A percentile compares a stretch with the other conserved stretches of the same genome.
Conservation (phyloP, 495 filamentous ascomycete species). For the Melanomma pulvis-pyrius region DNA sequence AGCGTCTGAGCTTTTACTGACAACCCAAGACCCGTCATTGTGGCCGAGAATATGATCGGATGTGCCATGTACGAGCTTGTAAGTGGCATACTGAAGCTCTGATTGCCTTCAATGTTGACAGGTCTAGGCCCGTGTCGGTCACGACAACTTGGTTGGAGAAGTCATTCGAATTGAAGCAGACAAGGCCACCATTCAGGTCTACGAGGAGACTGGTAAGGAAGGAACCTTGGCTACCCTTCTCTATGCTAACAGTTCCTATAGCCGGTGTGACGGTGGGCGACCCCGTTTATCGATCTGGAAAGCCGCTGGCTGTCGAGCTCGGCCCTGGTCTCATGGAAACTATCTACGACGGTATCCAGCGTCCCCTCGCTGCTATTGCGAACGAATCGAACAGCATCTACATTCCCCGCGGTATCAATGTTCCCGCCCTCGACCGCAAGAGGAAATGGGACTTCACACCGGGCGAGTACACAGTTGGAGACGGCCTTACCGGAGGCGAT, state of each 20-base stretch:
- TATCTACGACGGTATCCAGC: constrained; percentile 99
- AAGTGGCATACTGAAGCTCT: constrained; percentile 35
- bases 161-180: constrained; percentile 97
- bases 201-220: constrained; percentile 88
- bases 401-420: constrained; percentile 92
- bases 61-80: constrained; percentile 99
- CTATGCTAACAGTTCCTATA: constrained; percentile 40
- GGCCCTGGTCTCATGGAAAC: constrained; percentile 98
- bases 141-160: constrained; percentile 88
- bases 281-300: constrained; percentile 84
- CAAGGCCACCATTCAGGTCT: constrained; percentile 96
- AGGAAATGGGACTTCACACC: constrained; percentile 97
- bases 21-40: constrained; percentile 79
- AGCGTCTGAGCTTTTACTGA: constrained; percentile 32
- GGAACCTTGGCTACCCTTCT: background rate
- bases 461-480: constrained; percentile 81
- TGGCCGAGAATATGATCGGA: constrained; percentile 97
- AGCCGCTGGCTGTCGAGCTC: constrained; percentile 95
- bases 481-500: constrained; percentile 95
- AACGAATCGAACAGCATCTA: constrained; percentile 82
- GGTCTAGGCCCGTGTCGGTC: constrained; percentile 78
- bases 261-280: constrained; percentile 97
- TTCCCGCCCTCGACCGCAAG: constrained; percentile 82
- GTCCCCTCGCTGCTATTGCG: constrained; percentile 84
- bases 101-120: constrained; percentile 9